Evolutionary conservation across 2,329 filamentous ascomycete species (phyloP), one percentile per base, ranked within the genome.

Genomic region (Elsinoe perseae): DNA sequence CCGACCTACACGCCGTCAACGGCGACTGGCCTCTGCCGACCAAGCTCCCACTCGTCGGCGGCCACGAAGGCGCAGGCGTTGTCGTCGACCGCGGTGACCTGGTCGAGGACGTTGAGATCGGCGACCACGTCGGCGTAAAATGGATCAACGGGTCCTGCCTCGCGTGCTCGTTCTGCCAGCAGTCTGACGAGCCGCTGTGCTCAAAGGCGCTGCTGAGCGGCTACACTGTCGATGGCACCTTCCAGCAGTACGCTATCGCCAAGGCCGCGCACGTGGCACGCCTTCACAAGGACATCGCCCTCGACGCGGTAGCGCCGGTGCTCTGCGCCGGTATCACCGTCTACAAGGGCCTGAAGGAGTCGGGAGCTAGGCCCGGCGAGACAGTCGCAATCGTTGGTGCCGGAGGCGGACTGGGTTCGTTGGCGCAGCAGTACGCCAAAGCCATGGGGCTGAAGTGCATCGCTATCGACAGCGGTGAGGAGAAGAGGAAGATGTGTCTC

Each of bases 141-240:
- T 96, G 90, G 90, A 78, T 96, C 67, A 93, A 95, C 73, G 87
- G 89, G 61, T 85, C 86, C 46, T 96, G 92, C 73, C 77, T 95
- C 60, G 72, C 78, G 61, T 97, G 91, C 76, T 79, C 83, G 64
- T 95, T 88, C 80, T 96, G 91, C 77, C 83, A 86, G 68, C 79
- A 83, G 64, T 64, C 66, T n/a, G 87, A 95, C 64, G 91, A 96
- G 75, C 85, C 89, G 2, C 84, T 95, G 4, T 97, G 92, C 75
- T 72, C 80, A 14, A 76, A 87, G 58, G 82, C 87, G 23, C 75
- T 80, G 32, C 81, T 95, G 38, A 95, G 89, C 0, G 92, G 92
- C 57, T 95, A 95, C 80, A 95, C 89, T 3, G 89, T 95, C 68
- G 88, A 95, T 69, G 91, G 91, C 28, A 84, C 85, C 40, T 96